Evolutionary conservation across 306 rosid species (phyloP).

Genomic region (Fagus crenata): DNA sequence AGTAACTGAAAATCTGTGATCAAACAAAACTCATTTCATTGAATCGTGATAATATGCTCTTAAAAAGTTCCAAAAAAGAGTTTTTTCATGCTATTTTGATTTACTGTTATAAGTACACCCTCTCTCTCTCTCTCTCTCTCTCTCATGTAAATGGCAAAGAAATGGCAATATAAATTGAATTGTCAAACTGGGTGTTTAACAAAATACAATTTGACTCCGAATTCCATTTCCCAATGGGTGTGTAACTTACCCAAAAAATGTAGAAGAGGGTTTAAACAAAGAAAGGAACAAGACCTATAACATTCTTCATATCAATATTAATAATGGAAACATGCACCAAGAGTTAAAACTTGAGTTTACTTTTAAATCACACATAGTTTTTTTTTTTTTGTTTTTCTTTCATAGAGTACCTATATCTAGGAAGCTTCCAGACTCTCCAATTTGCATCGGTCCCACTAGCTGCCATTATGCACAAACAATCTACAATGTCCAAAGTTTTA

Average conservation of each 20-base stretch:
- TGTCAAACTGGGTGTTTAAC: neutral
- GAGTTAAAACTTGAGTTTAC: neutral
- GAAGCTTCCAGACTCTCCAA: neutral
- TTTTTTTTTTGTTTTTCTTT: neutral
- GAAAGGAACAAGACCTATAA: neutral
- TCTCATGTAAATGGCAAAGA: no score
- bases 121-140: neutral
- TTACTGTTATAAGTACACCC: neutral
- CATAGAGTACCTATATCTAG: neutral
- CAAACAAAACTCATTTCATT: neutral
- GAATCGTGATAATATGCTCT: neutral
- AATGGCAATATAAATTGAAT: no score
- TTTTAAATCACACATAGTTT: neutral
- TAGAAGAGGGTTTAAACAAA: neutral
- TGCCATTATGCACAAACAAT: neutral
- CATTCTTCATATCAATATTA: neutral
- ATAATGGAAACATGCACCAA: neutral
- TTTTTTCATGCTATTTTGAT: neutral
- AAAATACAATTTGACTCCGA: neutral
- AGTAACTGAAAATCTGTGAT: neutral
- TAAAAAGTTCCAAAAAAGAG: neutral
- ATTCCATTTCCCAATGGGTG: neutral
- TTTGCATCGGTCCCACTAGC: neutral
- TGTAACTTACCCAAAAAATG: neutral
- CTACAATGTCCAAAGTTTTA: neutral